phyloP scores from a whole-genome alignment of 495 filamentous ascomycete genomes.

The Hypoxylon intermedium region DNA sequence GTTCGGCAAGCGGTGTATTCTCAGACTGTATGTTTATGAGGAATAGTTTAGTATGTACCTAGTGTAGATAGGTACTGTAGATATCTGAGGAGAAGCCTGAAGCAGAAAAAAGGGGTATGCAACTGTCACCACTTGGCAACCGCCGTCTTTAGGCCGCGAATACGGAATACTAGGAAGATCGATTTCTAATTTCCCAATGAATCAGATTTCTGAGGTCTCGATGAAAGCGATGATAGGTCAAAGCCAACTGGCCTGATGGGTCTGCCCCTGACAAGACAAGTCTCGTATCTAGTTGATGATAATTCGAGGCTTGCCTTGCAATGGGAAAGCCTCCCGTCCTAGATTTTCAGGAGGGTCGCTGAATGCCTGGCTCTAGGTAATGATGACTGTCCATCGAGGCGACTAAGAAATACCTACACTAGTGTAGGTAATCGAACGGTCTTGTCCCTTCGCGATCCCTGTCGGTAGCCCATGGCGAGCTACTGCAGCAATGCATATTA shows the following conservation, averaged over 20 bases:
- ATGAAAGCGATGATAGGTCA: slow-evolving; percentile 13
- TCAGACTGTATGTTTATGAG: slow-evolving; percentile 11
- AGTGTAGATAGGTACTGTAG: slow-evolving; percentile 12
- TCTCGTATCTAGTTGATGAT: background rate
- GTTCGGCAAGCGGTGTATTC: slow-evolving; percentile 37
- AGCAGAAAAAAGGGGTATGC: slow-evolving; percentile 28
- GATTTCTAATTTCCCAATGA: slow-evolving; percentile 4
- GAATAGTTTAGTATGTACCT: background rate
- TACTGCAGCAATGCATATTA: slow-evolving; percentile 38
- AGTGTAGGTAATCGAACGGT: no score
- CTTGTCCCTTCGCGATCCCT: slow-evolving; percentile 20
- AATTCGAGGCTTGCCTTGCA: slow-evolving; percentile 25
- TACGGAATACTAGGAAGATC: slow-evolving; percentile 3
- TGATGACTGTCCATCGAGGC: slow-evolving; percentile 23
- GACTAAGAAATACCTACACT: no score
- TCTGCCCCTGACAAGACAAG: slow-evolving; percentile 14
- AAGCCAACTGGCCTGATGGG: slow-evolving; percentile 14
- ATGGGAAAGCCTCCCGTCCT: slow-evolving; percentile 25
- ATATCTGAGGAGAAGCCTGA: slow-evolving; percentile 19
- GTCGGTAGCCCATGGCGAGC: slow-evolving; percentile 35
- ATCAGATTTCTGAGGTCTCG: slow-evolving; percentile 15
- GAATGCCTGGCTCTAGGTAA: slow-evolving; percentile 6
- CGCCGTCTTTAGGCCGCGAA: background rate
- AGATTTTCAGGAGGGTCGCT: slow-evolving; percentile 9
- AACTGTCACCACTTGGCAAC: slow-evolving; percentile 4